Base-by-base conservation (phyloP, 768 basidiomycete genomes). In the Boletus barrowsii region DNA sequence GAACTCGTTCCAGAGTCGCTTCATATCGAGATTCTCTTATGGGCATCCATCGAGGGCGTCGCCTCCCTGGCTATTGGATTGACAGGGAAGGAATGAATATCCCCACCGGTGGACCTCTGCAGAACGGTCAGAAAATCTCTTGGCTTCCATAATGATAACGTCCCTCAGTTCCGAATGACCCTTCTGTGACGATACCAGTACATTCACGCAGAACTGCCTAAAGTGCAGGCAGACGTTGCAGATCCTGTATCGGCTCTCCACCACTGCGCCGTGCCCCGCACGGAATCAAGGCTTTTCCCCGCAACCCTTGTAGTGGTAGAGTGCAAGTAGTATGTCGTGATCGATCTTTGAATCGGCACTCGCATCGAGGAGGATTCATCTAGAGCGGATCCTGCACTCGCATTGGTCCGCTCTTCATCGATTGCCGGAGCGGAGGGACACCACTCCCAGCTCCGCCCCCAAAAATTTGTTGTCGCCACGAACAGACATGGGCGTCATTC, bases 301-400 rank as follows among this genome's bases (percentile, higher is more conserved):
- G 76, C 86, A 1, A 83, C 86, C 14, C 72, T 90, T 66, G 80
- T 80, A 4, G 62, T 88, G 15, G 79, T 84, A 3, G 83, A 84
- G 3, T 87, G 87, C 15, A 70, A 75, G 45, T 84, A 87, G 44
- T 84, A 87, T 66, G 82, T 91, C 30, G 72, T 84, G 44, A 71
- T 78, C 52, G 69, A 66, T 10, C 71, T 86, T 32, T 79, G 80
- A 6, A 83, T 87, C 64, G 59, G 73, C 1, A 86, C 22, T 62
- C 74, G 84, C 53, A 50, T 88, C 22, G 74, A 75, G 18, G 87
- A 87, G 10, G 86, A 90, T 61, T 90, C 85, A 7, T 84, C 88
- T 0, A 88, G 87, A 22, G 86, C 76, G 3, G 85, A 90, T 63
- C 77, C 90, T 35, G 82, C 81, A 0, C 75, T 80, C 36, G 79